phyloP scores from a whole-genome alignment of 2,329 filamentous ascomycete species.

The Fusarium anguioides region DNA sequence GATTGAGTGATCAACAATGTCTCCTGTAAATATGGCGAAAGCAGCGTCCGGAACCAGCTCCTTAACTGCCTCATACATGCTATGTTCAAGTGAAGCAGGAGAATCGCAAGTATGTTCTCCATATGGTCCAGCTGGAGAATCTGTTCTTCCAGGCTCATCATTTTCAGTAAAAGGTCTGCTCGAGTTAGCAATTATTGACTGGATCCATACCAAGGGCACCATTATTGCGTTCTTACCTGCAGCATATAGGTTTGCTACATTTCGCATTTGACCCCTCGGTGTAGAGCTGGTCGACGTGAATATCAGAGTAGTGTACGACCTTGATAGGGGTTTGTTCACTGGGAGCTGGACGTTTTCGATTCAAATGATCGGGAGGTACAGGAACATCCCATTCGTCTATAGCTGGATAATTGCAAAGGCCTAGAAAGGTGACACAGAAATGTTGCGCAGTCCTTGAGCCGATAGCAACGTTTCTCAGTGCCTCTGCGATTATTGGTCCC shows the following conservation, averaged over 20 bases:
- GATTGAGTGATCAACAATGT: slow-evolving; percentile 65
- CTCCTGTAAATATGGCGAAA: slow-evolving; percentile 70
- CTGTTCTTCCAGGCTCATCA: slow-evolving; percentile 61
- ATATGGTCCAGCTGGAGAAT: slow-evolving; percentile 61
- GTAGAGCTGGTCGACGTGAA: slow-evolving; percentile 68
- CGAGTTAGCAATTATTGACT: background rate
- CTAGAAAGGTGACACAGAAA: slow-evolving; percentile 65
- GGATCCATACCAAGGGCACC: no score
- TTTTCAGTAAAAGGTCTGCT: slow-evolving; percentile 57
- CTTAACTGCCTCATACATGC: slow-evolving; percentile 65
- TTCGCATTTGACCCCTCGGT: slow-evolving; percentile 63
- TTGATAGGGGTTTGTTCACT: slow-evolving; percentile 61
- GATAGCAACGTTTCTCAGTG: slow-evolving; percentile 59
- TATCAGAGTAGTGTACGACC: slow-evolving; percentile 70
- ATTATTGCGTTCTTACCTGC: slow-evolving; percentile 55
- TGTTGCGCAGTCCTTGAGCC: slow-evolving; percentile 62
- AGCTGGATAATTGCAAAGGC: slow-evolving; percentile 62
- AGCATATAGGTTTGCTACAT: slow-evolving; percentile 70
- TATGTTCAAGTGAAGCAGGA: slow-evolving; percentile 62
- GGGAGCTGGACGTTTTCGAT: slow-evolving; percentile 51
- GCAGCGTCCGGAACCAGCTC: slow-evolving; percentile 58
- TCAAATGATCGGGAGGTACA: slow-evolving; percentile 57
- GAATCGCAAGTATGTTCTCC: slow-evolving; percentile 66
- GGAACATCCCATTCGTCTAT: slow-evolving; percentile 56
- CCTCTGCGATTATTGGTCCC: slow-evolving; percentile 63